Evolutionary conservation across 805 yeast genomes (phyloP).

Genomic region (Maudiozyma saulgeensis): DNA sequence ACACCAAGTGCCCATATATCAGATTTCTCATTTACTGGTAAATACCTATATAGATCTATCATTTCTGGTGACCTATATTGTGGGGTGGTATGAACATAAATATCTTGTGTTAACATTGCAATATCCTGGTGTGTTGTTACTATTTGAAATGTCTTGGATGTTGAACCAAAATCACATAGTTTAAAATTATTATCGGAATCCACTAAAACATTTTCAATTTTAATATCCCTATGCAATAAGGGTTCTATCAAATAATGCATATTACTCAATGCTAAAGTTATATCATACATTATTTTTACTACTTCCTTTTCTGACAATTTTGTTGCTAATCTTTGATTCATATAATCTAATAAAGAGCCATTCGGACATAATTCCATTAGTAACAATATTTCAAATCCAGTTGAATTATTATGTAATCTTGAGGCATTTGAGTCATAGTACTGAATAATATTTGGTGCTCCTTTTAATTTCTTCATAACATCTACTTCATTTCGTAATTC

Average conservation of each 20-base stretch:
- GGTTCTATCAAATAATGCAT: slow-evolving; percentile 73
- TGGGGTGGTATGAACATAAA: slow-evolving; percentile 86
- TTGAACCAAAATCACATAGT: slow-evolving; percentile 90
- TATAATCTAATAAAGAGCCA: slow-evolving; percentile 79
- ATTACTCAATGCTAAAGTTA: slow-evolving; percentile 68
- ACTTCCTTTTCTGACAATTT: slow-evolving; percentile 74
- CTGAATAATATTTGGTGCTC: slow-evolving; percentile 50
- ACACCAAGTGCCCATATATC: slow-evolving; percentile 98
- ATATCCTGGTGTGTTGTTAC: slow-evolving; percentile 72
- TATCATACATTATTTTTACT: slow-evolving; percentile 73
- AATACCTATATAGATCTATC: slow-evolving; percentile 77
- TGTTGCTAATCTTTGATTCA: slow-evolving; percentile 78
- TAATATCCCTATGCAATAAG: slow-evolving; percentile 84
- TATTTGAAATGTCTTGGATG: slow-evolving; percentile 43
- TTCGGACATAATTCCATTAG: slow-evolving; percentile 93
- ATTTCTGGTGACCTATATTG: slow-evolving; percentile 95
- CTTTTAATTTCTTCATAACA: slow-evolving; percentile 57
- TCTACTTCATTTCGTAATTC: slow-evolving; percentile 70
- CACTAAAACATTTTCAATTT: slow-evolving; percentile 87
- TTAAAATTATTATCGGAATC: slow-evolving; percentile 63
- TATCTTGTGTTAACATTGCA: slow-evolving; percentile 71
- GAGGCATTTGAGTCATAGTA: slow-evolving; percentile 75
- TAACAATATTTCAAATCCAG: slow-evolving; percentile 74
- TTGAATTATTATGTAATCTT: slow-evolving; percentile 31
- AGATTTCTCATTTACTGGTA: slow-evolving; percentile 83